Evolutionary conservation across 1,139 yeast genomes (phyloP), one percentile per base, ranked within the genome.

Genomic region (Magnusiomyces clavatus): DNA sequence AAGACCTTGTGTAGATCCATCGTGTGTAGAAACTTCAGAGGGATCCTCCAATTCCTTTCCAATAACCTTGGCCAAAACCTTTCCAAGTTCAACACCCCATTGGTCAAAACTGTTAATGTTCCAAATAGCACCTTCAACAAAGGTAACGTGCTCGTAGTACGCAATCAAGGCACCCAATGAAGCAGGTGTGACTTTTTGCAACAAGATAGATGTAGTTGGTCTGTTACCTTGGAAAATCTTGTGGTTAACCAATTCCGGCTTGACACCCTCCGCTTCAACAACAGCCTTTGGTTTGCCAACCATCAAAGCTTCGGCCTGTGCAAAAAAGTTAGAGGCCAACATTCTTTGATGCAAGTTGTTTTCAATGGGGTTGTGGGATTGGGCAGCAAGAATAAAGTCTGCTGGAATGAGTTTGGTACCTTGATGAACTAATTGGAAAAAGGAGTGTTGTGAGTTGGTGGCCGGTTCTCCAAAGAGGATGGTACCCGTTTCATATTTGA

Each of bases 61-160:
- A 67, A 92, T 92, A 58, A 79, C 95, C 83, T 92, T 92, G 68
- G 98, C 98, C 68, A 92, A 81, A 51, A 86, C 95, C 77, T 92
- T 92, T 70, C 98, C 98, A 65, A 92, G 85, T 77, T 92, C 98
- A 65, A 92, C 98, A 73, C 98, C 98, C 96, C 97, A 92, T 78
- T 92, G 98, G 77, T 92, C 98, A 69, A 88, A 92, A 16, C 97
- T 90, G 81, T 92, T 92, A 77, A 92, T 90, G 80, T 94, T 92
- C 98, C 98, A 92, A 66, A 92, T 74, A 55, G 98, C 98, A 73
- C 98, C 98, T 75, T 92, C 98, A 56, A 90, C 90, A 74, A 92
- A 92, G 41, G 97, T 92, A 54, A 88, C 80, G 71, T 89, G 96
- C 76, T 92, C 98, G 76, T 92, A 92, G 80, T 92, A 92, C 51